phyloP scores from a whole-genome alignment of 2,329 filamentous ascomycete genomes.

The Talaromyces sp. region DNA sequence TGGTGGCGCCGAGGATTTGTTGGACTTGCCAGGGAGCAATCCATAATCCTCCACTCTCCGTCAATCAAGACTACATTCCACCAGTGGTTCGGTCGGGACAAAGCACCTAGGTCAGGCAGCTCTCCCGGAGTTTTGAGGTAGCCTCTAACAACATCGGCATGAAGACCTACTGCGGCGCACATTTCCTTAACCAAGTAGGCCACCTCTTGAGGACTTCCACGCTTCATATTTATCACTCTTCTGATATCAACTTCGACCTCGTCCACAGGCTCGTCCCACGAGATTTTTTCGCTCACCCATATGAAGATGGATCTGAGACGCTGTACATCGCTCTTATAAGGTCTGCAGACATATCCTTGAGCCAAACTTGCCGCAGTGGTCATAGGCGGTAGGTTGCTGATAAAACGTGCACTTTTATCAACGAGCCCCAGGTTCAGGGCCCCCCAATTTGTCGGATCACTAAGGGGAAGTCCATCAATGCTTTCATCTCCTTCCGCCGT shows the following conservation, averaged over 20 bases:
- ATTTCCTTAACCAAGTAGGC: constrained; percentile 84
- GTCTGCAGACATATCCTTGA: constrained; percentile 87
- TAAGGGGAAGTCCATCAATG: constrained; percentile 76
- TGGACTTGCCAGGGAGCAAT: constrained; percentile 85
- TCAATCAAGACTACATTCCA: constrained; percentile 96
- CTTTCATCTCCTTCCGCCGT: constrained; percentile 86
- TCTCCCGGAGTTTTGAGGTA: constrained; percentile 91
- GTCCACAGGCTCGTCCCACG: constrained; percentile 93
- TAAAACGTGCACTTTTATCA: constrained; percentile 91
- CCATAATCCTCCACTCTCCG: constrained; percentile 93
- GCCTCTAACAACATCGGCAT: constrained; percentile 79
- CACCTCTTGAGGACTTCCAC: constrained; percentile 84
- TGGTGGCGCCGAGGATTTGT: constrained; percentile 75
- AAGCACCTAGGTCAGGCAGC: constrained; percentile 68
- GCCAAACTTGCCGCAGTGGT: constrained; percentile 78
- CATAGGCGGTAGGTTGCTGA: constrained; percentile 74
- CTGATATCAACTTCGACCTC: constrained; percentile 71
- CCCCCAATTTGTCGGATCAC: constrained; percentile 74
- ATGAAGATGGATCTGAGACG: constrained; percentile 91
- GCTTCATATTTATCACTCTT: constrained; percentile 75
- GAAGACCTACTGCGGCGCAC: constrained; percentile 83
- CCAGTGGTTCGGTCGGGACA: constrained; percentile 90
- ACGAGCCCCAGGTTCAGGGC: constrained; percentile 77
- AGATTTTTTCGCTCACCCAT: constrained; percentile 91
- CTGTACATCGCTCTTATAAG: constrained; percentile 91